Evolutionary conservation across 331 rosid genomes (phyloP).

Genomic region (Malus hybrid): DNA sequence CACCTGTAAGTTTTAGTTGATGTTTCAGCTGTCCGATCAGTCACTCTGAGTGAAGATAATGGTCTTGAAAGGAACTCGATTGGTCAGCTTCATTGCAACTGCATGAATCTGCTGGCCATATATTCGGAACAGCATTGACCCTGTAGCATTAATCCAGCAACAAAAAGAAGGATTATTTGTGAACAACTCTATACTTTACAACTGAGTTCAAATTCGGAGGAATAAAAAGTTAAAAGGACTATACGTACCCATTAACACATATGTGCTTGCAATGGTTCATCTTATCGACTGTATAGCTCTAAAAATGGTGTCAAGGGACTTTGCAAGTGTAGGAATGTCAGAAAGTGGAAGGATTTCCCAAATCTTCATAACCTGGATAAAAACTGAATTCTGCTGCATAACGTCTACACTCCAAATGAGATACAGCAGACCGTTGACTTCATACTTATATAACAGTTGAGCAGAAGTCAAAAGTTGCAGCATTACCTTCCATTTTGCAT

Average conservation of each 20-base stretch:
- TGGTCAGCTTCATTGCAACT: slow-evolving; percentile 13
- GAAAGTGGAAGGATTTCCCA: slow-evolving; percentile 35
- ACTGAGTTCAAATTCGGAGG: not conserved
- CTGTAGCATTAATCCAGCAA: not conserved
- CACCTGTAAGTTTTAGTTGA: not conserved
- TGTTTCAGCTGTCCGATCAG: not conserved
- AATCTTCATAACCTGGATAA: slow-evolving; percentile 33
- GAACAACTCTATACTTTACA: too few relatives aligned
- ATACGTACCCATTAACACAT: slow-evolving; percentile 27
- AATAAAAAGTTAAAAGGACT: not conserved
- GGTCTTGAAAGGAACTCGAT: slow-evolving; percentile 16
- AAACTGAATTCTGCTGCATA: slow-evolving; percentile 19
- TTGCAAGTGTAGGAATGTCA: slow-evolving; percentile 15
- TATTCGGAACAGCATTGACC: not conserved
- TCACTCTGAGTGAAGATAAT: slow-evolving; percentile 10
- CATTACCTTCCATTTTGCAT: slow-evolving; percentile 41
- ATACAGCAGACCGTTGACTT: slow-evolving; percentile 20
- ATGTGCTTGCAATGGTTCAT: slow-evolving; percentile 28
- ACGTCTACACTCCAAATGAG: slow-evolving; percentile 42
- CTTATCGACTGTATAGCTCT: slow-evolving; percentile 20
- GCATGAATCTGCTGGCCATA: not conserved
- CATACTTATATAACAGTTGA: slow-evolving; percentile 21
- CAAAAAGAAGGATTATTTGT: not conserved
- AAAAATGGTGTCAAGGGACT: slow-evolving; percentile 14
- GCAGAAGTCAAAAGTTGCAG: slow-evolving; percentile 1